Evolutionary conservation across 1,139 yeast genomes (phyloP), one percentile per base, ranked within the genome.

Genomic region (Pichia sp.): DNA sequence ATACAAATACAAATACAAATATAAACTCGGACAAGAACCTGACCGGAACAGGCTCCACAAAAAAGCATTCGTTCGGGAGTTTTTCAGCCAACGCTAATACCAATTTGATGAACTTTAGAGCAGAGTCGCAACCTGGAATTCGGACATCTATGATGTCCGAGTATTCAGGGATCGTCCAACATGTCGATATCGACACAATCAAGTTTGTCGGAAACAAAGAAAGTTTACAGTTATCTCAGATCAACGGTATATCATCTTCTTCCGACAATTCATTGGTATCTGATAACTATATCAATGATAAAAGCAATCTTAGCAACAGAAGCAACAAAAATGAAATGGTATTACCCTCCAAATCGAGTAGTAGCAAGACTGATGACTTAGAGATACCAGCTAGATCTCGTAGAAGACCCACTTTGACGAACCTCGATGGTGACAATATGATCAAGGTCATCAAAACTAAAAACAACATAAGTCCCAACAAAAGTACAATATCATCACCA

Each of bases 81-180:
- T 31, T 31, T 18, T 13, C 21, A 9, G 19, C 10, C 23, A 39
- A 21, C 26, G 41, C 26, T 8, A 39, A 19, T 23, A 21, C 7
- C 23, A 25, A 25, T 25, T 25, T 25, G 9, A 21, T 16, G 16
- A 39, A 21, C 13, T 39, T 39, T 23, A 39, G 26, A 22, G n/a
- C 26, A 39, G 41, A 39, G 26, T 10, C 12, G 8, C n/a, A 19
- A 19, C 47, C 65, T 13, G 72, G 66, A 3, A 69, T 70, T 42
- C 65, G 79, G 59, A 60, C 66, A 16, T 75, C 80, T 5, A 60
- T 71, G 56, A 57, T 73, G 44, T 75, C 79, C 0, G 72, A 71
- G 30, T 76, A 76, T 59, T 70, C 78, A 0, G 78, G 78, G 9
- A 66, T 73, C 19, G 70, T 75, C 10, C 78, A 75, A 26, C 73